Conservation (phyloP, 2,329 filamentous ascomycete species). For the Endocalyx cinctus region DNA sequence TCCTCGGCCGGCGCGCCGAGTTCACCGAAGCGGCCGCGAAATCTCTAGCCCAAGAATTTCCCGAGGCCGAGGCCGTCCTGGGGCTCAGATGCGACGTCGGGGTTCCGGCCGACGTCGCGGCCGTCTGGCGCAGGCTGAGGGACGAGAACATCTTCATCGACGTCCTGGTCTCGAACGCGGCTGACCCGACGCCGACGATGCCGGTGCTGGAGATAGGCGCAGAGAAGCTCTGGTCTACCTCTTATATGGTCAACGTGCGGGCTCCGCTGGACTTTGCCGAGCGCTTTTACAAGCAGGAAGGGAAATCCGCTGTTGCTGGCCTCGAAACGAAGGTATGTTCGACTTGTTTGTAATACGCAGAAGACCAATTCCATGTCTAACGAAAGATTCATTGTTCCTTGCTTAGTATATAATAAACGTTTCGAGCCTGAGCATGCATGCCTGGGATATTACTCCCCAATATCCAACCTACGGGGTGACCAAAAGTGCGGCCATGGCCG, state of each 20-base stretch:
- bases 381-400: too few relatives aligned
- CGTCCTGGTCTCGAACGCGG: slow-evolving; percentile 31
- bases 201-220: slow-evolving; percentile 20
- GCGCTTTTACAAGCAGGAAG: slow-evolving; percentile 30
- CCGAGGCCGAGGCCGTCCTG: slow-evolving; percentile 12
- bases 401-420: slow-evolving; percentile 30
- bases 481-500: slow-evolving; percentile 32
- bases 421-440: slow-evolving; percentile 25
- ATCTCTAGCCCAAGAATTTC: slow-evolving; percentile 12
- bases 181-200: slow-evolving; percentile 6
- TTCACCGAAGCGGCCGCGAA: slow-evolving; percentile 25
- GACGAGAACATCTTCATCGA: slow-evolving; percentile 23
- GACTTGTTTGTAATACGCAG: too few relatives aligned
- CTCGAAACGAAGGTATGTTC: slow-evolving; percentile 9
- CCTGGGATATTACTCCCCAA: slow-evolving; percentile 13
- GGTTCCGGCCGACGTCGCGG: slow-evolving; percentile 16
- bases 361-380: too few relatives aligned
- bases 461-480: slow-evolving; percentile 30
- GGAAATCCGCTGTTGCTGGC: slow-evolving; percentile 9
- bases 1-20: slow-evolving; percentile 32
- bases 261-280: slow-evolving; percentile 26
- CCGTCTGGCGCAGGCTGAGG: slow-evolving; percentile 25
- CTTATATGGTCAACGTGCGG: slow-evolving; percentile 25
- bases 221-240: slow-evolving; percentile 18
- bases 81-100: slow-evolving; percentile 20